phyloP scores from a whole-genome alignment of 305 asterid genomes.

The Striga hermonthica region DNA sequence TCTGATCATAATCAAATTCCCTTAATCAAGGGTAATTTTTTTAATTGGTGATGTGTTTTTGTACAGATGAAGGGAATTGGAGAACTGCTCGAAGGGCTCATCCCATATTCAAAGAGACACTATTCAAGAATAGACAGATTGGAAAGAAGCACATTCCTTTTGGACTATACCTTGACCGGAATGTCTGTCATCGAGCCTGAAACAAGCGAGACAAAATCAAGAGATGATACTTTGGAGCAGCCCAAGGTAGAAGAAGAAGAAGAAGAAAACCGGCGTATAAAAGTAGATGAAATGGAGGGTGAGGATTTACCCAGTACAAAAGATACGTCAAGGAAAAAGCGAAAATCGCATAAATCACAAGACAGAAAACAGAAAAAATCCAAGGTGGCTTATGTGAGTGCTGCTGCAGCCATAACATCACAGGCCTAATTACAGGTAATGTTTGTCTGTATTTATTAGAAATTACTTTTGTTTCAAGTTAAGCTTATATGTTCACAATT shows the following conservation, averaged over 20 bases:
- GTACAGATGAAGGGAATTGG: slow-evolving; percentile 67
- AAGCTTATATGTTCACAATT: neutral
- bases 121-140: slow-evolving; percentile 65
- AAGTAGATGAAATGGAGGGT: slow-evolving; percentile 14
- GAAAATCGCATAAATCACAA: slow-evolving; percentile 50
- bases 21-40: too few relatives aligned
- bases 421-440: slow-evolving; percentile 31
- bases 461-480: neutral
- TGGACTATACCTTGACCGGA: slow-evolving; percentile 68
- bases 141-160: slow-evolving; percentile 71
- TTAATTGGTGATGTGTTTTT: neutral
- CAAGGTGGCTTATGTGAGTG: slow-evolving; percentile 41
- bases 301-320: slow-evolving; percentile 31
- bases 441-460: neutral
- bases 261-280: neutral
- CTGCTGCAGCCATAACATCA: slow-evolving; percentile 39
- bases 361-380: slow-evolving; percentile 52
- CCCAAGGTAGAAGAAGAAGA: slow-evolving; percentile 32
- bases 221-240: slow-evolving; percentile 30
- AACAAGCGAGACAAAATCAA: slow-evolving; percentile 31
- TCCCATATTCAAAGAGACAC: slow-evolving; percentile 84
- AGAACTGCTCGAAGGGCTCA: slow-evolving; percentile 76
- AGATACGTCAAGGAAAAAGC: slow-evolving; percentile 47
- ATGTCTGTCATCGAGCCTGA: slow-evolving; percentile 89
- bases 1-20: too few relatives aligned